Percentiles rank a stretch among this genome's conserved stretches.
phyloP scores from a whole-genome alignment of 108 stramenopile genomes.

The Skeletonema menzelii region DNA sequence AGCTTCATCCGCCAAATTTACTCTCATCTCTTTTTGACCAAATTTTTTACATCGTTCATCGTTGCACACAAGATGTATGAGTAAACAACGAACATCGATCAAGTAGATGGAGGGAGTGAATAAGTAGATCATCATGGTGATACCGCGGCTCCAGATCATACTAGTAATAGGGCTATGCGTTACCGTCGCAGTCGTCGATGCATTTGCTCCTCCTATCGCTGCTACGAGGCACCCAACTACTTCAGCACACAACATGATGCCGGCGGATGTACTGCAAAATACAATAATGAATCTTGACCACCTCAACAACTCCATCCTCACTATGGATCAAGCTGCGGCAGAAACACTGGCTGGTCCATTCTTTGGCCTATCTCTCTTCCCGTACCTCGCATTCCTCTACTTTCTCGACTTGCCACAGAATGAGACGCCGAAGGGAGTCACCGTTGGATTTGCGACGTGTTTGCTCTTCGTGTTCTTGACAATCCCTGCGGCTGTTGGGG shows the following conservation, averaged over 20 bases:
- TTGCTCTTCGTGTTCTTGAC: conserved; percentile 91
- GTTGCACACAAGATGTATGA: no score
- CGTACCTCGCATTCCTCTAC: conserved; percentile 91
- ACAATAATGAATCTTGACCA: conserved; percentile 2
- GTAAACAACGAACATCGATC: no score
- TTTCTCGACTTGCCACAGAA: conserved; percentile 82
- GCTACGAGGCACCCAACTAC: neutral
- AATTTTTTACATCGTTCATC: no score
- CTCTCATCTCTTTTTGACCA: no score
- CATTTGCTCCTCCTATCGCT: neutral
- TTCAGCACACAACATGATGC: neutral
- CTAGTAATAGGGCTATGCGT: no score
- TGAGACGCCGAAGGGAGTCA: conserved; percentile 84
- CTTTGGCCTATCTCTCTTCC: conserved; percentile 87
- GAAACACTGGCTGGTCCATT: conserved; percentile 83
- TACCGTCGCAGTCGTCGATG: no score
- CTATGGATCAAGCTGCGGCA: conserved; percentile 51
- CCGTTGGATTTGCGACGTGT: conserved; percentile 87
- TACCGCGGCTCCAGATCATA: no score
- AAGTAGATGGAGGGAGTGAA: no score
- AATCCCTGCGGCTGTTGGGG: conserved; percentile 90
- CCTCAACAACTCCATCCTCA: conserved; percentile 10
- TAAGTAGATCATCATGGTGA: no score
- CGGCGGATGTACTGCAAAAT: neutral
- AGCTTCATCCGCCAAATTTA: no score